Conservation (phyloP, 768 basidiomycete genomes). For the Hypholoma sublateritium region DNA sequence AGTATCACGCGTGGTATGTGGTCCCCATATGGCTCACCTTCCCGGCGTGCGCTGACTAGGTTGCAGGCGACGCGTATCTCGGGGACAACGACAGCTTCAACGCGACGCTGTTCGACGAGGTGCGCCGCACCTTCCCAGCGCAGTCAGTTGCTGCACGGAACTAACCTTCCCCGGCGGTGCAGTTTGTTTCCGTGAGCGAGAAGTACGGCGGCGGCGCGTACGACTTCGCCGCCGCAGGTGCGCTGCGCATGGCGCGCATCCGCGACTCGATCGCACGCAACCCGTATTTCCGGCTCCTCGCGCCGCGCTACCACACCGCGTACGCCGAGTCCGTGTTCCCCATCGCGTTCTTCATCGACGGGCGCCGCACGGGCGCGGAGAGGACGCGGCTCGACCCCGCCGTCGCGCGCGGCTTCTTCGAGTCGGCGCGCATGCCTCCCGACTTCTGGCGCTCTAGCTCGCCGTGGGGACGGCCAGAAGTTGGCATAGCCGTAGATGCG, state of each 20-base stretch:
- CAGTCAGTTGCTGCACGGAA: too few relatives aligned
- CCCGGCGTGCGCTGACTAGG: not conserved
- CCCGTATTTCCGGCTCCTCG: constrained; percentile 20
- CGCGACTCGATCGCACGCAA: constrained; percentile 25
- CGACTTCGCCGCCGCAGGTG: constrained; percentile 20
- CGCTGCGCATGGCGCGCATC: constrained; percentile 22
- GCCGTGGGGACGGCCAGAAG: not conserved
- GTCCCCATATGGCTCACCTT: not conserved
- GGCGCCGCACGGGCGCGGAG: constrained; percentile 13
- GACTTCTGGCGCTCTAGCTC: constrained; percentile 15
- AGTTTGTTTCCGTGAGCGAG: constrained; percentile 21
- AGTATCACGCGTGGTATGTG: constrained; percentile 6
- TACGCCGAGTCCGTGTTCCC: constrained; percentile 16
- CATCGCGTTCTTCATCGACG: constrained; percentile 22
- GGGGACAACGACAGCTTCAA: constrained; percentile 24
- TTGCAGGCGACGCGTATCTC: constrained; percentile 20
- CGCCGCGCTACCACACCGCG: constrained; percentile 22
- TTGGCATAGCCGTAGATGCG: not conserved
- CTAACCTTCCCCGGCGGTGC: too few relatives aligned
- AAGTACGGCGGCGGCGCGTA: constrained; percentile 23
- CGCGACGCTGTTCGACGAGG: constrained; percentile 20
- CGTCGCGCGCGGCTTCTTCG: constrained; percentile 22
- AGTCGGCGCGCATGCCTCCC: constrained; percentile 17
- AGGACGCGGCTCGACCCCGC: constrained; percentile 14
- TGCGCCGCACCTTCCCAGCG: not conserved